Evolutionary conservation across 305 asterid genomes (phyloP).

Genomic region (Rubia tinctorum): DNA sequence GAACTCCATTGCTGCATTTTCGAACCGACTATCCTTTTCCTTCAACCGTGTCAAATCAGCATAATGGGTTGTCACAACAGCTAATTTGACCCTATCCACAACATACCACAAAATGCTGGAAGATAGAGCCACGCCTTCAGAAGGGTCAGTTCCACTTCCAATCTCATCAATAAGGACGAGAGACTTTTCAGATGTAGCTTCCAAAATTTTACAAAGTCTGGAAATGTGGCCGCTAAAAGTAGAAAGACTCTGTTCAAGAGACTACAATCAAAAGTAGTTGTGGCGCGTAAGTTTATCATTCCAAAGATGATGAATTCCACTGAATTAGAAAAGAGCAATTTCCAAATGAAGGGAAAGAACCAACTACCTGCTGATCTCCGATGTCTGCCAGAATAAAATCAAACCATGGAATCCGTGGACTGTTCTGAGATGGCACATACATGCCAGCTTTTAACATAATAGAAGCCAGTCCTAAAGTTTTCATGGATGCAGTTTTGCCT

Average conservation of each 20-base stretch:
- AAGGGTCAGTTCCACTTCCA: constrained; percentile 98
- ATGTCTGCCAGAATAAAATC: constrained; percentile 94
- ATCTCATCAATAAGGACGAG: constrained; percentile 97
- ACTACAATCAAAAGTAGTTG: constrained; percentile 45
- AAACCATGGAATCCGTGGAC: constrained; percentile 90
- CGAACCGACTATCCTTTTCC: constrained; percentile 72
- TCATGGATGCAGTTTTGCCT: constrained; percentile 98
- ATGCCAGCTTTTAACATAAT: constrained; percentile 92
- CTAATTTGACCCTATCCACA: constrained; percentile 77
- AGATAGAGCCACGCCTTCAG: constrained; percentile 96
- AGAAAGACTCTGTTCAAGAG: constrained; percentile 91
- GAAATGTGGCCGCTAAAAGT: constrained; percentile 97
- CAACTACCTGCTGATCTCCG: constrained; percentile 86
- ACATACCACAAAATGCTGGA: constrained; percentile 82
- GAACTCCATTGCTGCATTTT: constrained; percentile 97
- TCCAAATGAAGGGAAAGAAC: constrained; percentile 19
- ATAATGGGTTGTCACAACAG: constrained; percentile 91
- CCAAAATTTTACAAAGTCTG: constrained; percentile 62
- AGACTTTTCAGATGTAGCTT: constrained; percentile 73
- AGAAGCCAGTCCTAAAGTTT: constrained; percentile 82
- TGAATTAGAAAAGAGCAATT: constrained; percentile 11
- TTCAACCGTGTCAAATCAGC: constrained; percentile 83
- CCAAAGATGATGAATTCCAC: constrained; percentile 11
- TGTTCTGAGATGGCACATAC: constrained; percentile 73
- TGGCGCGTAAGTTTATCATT: constrained; percentile 13